Conservation (phyloP, 192 early-diverging fungal species). For the Obelidium mucronatum region DNA sequence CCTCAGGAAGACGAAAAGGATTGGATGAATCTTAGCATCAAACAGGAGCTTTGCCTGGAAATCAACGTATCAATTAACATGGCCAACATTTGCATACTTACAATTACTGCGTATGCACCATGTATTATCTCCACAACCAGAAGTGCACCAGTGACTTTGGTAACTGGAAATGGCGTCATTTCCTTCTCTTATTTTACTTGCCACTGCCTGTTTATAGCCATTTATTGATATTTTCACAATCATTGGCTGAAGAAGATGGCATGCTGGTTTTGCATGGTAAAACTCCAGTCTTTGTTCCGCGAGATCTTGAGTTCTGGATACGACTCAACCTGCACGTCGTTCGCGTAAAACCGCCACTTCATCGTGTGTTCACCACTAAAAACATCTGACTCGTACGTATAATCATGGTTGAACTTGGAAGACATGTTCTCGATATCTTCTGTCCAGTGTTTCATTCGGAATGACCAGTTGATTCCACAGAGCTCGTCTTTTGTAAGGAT, state of each 20-base stretch:
- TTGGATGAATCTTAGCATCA: not conserved
- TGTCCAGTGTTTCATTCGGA: slow-evolving; percentile 37
- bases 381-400: slow-evolving; percentile 28
- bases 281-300: slow-evolving; percentile 33
- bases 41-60: not conserved
- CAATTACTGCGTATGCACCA: not conserved
- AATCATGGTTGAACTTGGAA: slow-evolving; percentile 35
- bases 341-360: slow-evolving; percentile 38
- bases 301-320: slow-evolving; percentile 23
- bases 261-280: slow-evolving; percentile 16
- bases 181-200: not conserved
- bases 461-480: slow-evolving; percentile 38
- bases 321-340: slow-evolving; percentile 36
- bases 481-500: slow-evolving; percentile 44
- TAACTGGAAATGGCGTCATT: not conserved
- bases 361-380: slow-evolving; percentile 21
- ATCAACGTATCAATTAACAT: not conserved
- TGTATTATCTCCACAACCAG: not conserved
- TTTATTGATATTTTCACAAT: not conserved
- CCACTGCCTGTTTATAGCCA: not conserved
- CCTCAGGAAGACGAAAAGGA: not conserved
- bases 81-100: not conserved
- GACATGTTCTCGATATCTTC: slow-evolving; percentile 4
- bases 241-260: slow-evolving; percentile 24
- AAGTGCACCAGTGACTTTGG: not conserved